Conservation (phyloP, 116 monocot species). For the Papilionanthe hybrid region DNA sequence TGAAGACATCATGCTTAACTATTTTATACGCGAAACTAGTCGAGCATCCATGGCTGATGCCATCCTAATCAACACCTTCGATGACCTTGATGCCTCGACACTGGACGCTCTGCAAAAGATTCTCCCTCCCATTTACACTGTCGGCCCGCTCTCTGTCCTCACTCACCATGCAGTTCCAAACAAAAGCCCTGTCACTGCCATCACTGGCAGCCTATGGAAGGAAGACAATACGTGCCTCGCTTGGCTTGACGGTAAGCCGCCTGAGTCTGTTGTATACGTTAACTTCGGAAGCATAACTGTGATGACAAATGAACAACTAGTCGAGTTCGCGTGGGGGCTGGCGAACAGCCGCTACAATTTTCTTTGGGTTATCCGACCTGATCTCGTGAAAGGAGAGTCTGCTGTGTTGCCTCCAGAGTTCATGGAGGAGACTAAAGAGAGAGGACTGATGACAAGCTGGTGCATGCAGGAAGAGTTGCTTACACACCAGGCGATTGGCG, state of each 20-base stretch:
- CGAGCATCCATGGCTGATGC: not conserved
- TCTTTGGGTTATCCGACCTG: conserved; percentile 30
- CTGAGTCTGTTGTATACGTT: conserved; percentile 28
- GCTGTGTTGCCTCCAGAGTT: conserved; percentile 22
- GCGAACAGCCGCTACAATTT: conserved; percentile 25
- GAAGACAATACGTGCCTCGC: conserved; percentile 20
- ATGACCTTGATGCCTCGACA: not conserved
- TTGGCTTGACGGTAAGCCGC: conserved; percentile 20
- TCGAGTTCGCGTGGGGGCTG: conserved; percentile 45
- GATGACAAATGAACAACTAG: conserved; percentile 24
- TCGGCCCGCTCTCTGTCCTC: conserved; percentile 27
- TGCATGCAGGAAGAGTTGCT: conserved; percentile 39
- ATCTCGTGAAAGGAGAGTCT: conserved; percentile 18
- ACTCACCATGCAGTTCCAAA: not conserved
- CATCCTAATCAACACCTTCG: not conserved
- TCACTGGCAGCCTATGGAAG: conserved; percentile 27
- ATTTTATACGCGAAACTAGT: not conserved
- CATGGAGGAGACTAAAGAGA: conserved; percentile 9
- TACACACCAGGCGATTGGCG: conserved; percentile 20
- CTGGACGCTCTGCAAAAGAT: not conserved
- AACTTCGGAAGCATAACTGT: conserved; percentile 38
- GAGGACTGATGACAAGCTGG: conserved; percentile 25
- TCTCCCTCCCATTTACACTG: conserved; percentile 21
- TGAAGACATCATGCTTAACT: not conserved
- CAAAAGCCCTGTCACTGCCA: not conserved